Evolutionary conservation across 2,329 filamentous ascomycete species (phyloP).

Genomic region (Cordyceps sp.): DNA sequence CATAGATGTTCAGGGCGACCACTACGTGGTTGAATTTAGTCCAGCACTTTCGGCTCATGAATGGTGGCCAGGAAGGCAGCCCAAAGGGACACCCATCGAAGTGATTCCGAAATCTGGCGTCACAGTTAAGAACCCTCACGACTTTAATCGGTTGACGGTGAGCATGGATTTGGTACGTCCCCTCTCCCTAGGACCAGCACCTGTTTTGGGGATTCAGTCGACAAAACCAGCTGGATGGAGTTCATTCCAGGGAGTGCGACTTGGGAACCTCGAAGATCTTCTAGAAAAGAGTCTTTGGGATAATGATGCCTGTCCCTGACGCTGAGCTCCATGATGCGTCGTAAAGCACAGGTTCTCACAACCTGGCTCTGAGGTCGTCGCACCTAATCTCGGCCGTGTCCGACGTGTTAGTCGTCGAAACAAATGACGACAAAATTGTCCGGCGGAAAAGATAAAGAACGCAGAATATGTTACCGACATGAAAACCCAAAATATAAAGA

Average conservation of each 20-base stretch:
- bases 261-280: slow-evolving; percentile 4
- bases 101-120: slow-evolving; percentile 2
- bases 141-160: slow-evolving; percentile 2
- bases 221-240: slow-evolving; percentile 3
- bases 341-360: too few relatives aligned
- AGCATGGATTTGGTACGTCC: slow-evolving; percentile 3
- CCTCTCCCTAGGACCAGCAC: slow-evolving; percentile 2
- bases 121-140: slow-evolving; percentile 2
- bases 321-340: too few relatives aligned
- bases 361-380: too few relatives aligned
- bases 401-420: too few relatives aligned
- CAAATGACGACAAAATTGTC: too few relatives aligned
- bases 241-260: slow-evolving; percentile 3
- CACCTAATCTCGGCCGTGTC: too few relatives aligned
- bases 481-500: too few relatives aligned
- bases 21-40: slow-evolving; percentile 3
- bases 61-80: slow-evolving; percentile 2
- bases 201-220: slow-evolving; percentile 3
- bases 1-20: slow-evolving; percentile 3
- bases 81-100: slow-evolving; percentile 2
- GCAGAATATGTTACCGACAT: too few relatives aligned
- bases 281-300: slow-evolving; percentile 4
- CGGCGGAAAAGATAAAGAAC: too few relatives aligned
- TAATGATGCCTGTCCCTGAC: slow-evolving; percentile 2
- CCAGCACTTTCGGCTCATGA: slow-evolving; percentile 3